Percentiles rank a stretch among this genome's conserved stretches.
Evolutionary conservation across 495 filamentous ascomycete genomes (phyloP).

Genomic region (Diplogelasinospora grovesii): DNA sequence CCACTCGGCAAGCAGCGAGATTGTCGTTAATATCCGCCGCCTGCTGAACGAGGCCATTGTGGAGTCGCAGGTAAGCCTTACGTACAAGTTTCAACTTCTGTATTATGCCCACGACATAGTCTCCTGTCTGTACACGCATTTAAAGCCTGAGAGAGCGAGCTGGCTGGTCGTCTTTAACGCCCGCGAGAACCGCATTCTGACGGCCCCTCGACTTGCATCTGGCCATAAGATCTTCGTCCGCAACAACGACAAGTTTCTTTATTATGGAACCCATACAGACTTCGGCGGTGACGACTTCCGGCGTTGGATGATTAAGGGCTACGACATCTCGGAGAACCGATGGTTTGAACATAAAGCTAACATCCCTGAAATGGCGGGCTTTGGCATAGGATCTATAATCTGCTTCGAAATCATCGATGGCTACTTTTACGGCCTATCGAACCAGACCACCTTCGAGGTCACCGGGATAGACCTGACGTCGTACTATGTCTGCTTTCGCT

Average conservation of each 20-base stretch:
- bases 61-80: conserved; percentile 24
- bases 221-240: conserved; percentile 59
- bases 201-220: conserved; percentile 36
- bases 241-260: conserved; percentile 59
- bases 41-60: conserved; percentile 33
- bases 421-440: conserved; percentile 69
- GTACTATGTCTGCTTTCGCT: conserved; percentile 62
- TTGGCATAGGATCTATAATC: conserved; percentile 59
- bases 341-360: conserved; percentile 36
- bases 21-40: conserved; percentile 50
- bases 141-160: conserved; percentile 28
- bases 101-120: conserved; percentile 57
- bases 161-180: conserved; percentile 58
- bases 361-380: conserved; percentile 49
- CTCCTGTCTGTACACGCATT: conserved; percentile 45
- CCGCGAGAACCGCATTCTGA: conserved; percentile 32
- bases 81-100: conserved; percentile 50
- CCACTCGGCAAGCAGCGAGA: conserved; percentile 41
- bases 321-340: conserved; percentile 33
- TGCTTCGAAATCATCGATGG: conserved; percentile 66
- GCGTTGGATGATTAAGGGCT: conserved; percentile 57
- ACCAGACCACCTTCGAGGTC: conserved; percentile 54
- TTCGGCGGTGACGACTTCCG: conserved; percentile 43
- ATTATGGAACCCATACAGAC: conserved; percentile 57
- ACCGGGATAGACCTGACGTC: conserved; percentile 64